A percentile compares a stretch with the other conserved stretches of the same genome.
These are phyloP conservation scores for Moesziomyces aphidis DNA, from an alignment of 1,284 basidiomycete species.

Conservation along the genomic window DNA sequence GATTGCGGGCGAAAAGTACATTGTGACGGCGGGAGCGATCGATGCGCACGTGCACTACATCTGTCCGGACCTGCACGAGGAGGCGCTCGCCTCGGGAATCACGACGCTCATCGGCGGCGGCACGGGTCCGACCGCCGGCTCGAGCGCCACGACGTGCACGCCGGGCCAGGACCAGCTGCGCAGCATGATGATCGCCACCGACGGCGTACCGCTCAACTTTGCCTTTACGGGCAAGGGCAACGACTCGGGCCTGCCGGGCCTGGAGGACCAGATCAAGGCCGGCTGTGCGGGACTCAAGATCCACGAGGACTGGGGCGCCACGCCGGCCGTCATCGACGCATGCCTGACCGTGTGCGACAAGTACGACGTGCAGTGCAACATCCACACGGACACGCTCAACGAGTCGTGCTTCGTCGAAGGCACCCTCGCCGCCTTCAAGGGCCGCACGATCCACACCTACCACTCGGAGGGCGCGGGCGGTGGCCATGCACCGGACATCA, in stretches of 20 bases:
- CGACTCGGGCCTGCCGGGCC: constrained; percentile 77
- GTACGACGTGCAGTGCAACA: constrained; percentile 96
- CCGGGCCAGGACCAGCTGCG: constrained; percentile 70
- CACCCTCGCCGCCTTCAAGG: constrained; percentile 91
- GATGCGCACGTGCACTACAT: constrained; percentile 88
- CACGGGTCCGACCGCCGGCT: constrained; percentile 90
- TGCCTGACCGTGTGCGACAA: constrained; percentile 85
- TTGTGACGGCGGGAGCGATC: constrained; percentile 91
- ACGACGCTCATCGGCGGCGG: constrained; percentile 70
- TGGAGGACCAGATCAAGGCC: constrained; percentile 86
- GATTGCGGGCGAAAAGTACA: constrained; percentile 92
- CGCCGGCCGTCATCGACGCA: constrained; percentile 84
- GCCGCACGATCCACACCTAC: constrained; percentile 89
- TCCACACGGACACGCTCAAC: constrained; percentile 88
- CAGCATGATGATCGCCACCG: constrained; percentile 74
- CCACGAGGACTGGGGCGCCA: constrained; percentile 98
- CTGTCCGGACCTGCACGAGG: constrained; percentile 84
- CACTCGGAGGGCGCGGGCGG: constrained; percentile 71
- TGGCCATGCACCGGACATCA: constrained; percentile 97
- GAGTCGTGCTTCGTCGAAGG: constrained; percentile 84
- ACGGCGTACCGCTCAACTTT: constrained; percentile 90
- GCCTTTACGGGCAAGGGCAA: constrained; percentile 84
- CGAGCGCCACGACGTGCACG: constrained; percentile 95
- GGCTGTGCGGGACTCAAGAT: constrained; percentile 93
- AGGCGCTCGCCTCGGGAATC: constrained; percentile 72